Evolutionary conservation across 2,329 filamentous ascomycete genomes (phyloP), one percentile per base, ranked within the genome.

Genomic region (Ophiostoma fasciatum): DNA sequence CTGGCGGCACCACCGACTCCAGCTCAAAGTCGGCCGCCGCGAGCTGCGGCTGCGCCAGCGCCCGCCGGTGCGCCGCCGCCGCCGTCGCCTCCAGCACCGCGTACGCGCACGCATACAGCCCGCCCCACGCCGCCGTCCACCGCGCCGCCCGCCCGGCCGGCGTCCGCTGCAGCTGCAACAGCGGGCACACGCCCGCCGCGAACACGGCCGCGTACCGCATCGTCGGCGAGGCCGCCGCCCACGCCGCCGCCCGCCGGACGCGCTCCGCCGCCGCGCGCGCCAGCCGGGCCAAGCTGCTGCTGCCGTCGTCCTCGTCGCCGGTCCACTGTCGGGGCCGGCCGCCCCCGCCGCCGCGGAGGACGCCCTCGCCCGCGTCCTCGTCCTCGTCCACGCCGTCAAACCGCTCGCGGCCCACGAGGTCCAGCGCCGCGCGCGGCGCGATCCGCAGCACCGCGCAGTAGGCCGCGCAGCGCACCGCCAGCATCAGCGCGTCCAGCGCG

Each of bases 11-110:
- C 1, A 21, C 20, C 13, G 28, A 35, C 6, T 29, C 39, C 13
- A 41, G 31, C 35, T 41, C 39, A 35, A 41, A 37, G 31, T 31
- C 35, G 8, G 35, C 35, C 4, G 35, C 20, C 11, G 39, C 33
- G 29, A 28, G 19, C 19, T 28, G 29, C 18, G 39, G 33, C 27
- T 25, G 20, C 2, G 25, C 20, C 26, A 31, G 13, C 13, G 27
- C 36, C 27, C 30, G 33, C 4, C 28, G 31, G 17, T 37, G 20
- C 2, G 14, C 31, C 11, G 31, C 20, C 8, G 20, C 14, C 3
- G 14, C 34, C 1, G 17, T n/a, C n/a, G n/a, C n/a, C 12, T 42
- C 40, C 15, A 39, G 11, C 7, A 37, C 2, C 6, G 29, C 15
- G 28, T 37, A 42, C 2, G 40, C 13, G 5, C 17, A 15, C 13